phyloP scores from a whole-genome alignment of 176 grass and related monocot genomes.

The maize (Zea mays) region Zm-B73-REFERENCE-NAM-5.0 NC_050098.1:150925501-150926000 shows the following conservation, averaged over 20 bases:
- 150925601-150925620: not conserved
- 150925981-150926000: not conserved
- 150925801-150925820: not conserved
- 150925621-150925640: not conserved
- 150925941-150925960: not conserved
- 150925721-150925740: not conserved
- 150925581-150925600: not conserved
- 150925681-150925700: not conserved
- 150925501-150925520: not conserved
- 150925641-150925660: not conserved
- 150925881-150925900: not conserved
- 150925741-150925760: not conserved
- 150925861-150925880: not conserved
- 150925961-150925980: not conserved
- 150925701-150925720: not conserved
- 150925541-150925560: not conserved
- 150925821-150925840: too few relatives aligned
- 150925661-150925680: not conserved
- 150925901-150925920: not conserved
- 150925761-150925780: not conserved
- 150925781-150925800: not conserved
- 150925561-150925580: too few relatives aligned
- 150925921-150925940: not conserved
- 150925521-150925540: not conserved
- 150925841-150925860: not conserved